phyloP scores from a whole-genome alignment of 768 basidiomycete genomes.

The Kwoniella heveanensis region DNA sequence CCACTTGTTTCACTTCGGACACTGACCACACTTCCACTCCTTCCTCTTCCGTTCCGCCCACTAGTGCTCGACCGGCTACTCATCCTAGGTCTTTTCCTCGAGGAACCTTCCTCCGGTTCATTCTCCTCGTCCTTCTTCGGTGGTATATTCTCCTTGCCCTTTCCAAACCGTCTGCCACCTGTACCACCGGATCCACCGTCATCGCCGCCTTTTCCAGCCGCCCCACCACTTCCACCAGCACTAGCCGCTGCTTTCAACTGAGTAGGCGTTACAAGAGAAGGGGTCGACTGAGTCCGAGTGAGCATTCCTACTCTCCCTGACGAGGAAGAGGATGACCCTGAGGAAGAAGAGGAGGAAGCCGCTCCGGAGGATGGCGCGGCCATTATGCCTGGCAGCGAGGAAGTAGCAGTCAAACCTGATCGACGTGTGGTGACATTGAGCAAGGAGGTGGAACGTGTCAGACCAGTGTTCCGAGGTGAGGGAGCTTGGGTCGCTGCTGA shows the following conservation, averaged over 20 bases:
- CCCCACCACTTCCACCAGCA: constrained; percentile 21
- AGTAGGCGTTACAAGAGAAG: constrained; percentile 27
- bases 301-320: constrained; percentile 25
- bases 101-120: constrained; percentile 21
- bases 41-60: constrained; percentile 25
- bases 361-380: not conserved
- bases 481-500: constrained; percentile 28
- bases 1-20: constrained; percentile 44
- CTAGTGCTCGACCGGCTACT: constrained; percentile 20
- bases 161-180: constrained; percentile 27
- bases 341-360: not conserved
- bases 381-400: constrained; percentile 4
- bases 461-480: constrained; percentile 17
- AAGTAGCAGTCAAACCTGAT: constrained; percentile 3
- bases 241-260: constrained; percentile 27
- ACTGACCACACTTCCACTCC: constrained; percentile 47
- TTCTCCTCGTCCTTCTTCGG: constrained; percentile 43
- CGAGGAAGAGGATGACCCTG: constrained; percentile 5
- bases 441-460: constrained; percentile 37
- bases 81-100: constrained; percentile 39
- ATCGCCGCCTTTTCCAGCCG: constrained; percentile 30
- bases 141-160: constrained; percentile 51
- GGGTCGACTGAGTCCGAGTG: constrained; percentile 38
- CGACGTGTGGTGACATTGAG: constrained; percentile 36
- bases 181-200: constrained; percentile 18